A percentile compares a stretch with the other conserved stretches of the same genome.
phyloP scores from a whole-genome alignment of 495 filamentous ascomycete genomes.

The Ramalina intermedia region DNA sequence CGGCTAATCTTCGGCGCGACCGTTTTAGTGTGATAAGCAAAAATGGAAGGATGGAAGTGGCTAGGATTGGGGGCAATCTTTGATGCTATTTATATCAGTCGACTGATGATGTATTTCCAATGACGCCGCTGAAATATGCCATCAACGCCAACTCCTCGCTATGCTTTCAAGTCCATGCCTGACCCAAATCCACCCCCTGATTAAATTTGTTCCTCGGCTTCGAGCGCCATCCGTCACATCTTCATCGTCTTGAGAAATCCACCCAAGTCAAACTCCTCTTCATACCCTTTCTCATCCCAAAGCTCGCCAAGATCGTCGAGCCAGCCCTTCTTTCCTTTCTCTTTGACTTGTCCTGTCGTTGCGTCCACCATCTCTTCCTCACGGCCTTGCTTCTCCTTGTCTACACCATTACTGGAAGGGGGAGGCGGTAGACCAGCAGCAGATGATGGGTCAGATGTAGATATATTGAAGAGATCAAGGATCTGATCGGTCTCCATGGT shows the following conservation, averaged over 20 bases:
- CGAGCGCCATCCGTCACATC: conserved; percentile 10
- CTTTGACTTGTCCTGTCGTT: conserved; percentile 77
- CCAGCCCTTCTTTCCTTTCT: conserved; percentile 93
- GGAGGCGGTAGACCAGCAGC: conserved; percentile 30
- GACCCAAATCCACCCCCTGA: too few relatives aligned
- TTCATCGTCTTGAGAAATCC: conserved; percentile 87
- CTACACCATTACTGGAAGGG: conserved; percentile 34
- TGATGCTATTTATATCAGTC: too few relatives aligned
- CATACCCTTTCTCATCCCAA: conserved; percentile 93
- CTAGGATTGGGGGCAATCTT: too few relatives aligned
- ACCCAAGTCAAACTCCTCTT: conserved; percentile 90
- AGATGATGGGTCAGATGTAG: conserved; percentile 54
- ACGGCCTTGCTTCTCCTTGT: conserved; percentile 30
- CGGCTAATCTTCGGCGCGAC: too few relatives aligned
- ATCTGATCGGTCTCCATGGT: conserved; percentile 98
- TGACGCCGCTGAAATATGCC: too few relatives aligned
- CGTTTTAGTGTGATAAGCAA: too few relatives aligned
- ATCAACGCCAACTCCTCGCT: too few relatives aligned
- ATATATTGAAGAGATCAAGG: conserved; percentile 87
- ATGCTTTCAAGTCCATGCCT: too few relatives aligned
- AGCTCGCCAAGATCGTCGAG: conserved; percentile 88
- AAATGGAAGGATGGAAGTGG: too few relatives aligned
- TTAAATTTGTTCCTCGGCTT: too few relatives aligned
- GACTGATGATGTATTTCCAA: too few relatives aligned
- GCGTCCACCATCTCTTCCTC: conserved; percentile 92